Base-by-base conservation (phyloP, 78 protist genomes). In the Salpingoeca rosetta region DNA sequence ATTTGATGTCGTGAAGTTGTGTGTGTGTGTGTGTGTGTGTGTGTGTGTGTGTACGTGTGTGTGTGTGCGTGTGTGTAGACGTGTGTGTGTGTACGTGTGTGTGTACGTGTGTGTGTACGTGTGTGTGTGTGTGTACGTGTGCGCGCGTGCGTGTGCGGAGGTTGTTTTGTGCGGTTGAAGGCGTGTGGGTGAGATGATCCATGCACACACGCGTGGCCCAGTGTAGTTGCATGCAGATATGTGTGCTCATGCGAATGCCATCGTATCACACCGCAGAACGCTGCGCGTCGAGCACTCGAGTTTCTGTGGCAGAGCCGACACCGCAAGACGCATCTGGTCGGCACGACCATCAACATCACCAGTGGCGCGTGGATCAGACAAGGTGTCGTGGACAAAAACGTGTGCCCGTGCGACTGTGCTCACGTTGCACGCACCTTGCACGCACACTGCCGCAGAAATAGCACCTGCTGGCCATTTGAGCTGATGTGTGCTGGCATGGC, bases 331-430 rank as follows among this genome's bases (percentile, higher is more conserved):
- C 92, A 89, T 12, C 91, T 95, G 0, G 45, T 95, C 1, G 98
- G 98, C 26, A 92, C 93, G 45, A 96, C 94, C 85, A 86, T 95
- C 45, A 78, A 93, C 88, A 40, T 90, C 41, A 11, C 28, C 24
- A 84, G 85, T 17, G 95, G 95, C 27, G 89, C 37, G 41, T 95
- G 98, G 98, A 85, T 88, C 2, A 7, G 65, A 7, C 7, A 7
- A 22, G 65, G 17, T 51, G 65, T 17, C 65, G 65, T 7, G 31
- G 65, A 22, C 65, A 17, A 17, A 22, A 17, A 7, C 65, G 65
- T 7, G 17, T 7, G 7, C 65, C 31, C 7, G 31, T 51, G 31
- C 31, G 7, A 51, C 65, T 51, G 17, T 17, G 65, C 31, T 51
- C n/a, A 51, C 17, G 65, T 51, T 17, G 65, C 17, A 7, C 31